Evolutionary conservation across 176 grass and related monocot genomes (phyloP).

Genomic region (Typha latifolia): DNA sequence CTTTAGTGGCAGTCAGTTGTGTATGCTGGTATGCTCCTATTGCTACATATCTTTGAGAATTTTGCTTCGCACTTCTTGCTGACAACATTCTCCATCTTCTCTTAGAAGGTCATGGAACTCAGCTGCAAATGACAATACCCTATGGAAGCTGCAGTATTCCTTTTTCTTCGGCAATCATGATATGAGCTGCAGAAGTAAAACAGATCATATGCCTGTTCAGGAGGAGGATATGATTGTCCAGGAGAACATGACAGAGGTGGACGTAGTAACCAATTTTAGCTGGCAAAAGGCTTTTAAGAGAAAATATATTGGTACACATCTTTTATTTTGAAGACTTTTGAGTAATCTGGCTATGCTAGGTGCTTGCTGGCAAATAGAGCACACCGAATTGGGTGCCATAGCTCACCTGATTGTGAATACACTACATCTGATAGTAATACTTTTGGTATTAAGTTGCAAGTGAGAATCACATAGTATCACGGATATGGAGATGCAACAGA

Average conservation of each 20-base stretch:
- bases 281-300: conserved; percentile 47
- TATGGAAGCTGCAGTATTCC: conserved; percentile 63
- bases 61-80: conserved; percentile 6
- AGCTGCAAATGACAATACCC: conserved; percentile 51
- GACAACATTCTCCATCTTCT: conserved; percentile 4
- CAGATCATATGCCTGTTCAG: background rate
- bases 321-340: background rate
- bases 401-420: no score
- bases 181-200: background rate
- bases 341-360: background rate
- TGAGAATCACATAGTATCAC: no score
- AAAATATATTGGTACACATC: conserved; percentile 25
- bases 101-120: conserved; percentile 79
- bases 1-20: conserved; percentile 49
- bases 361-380: background rate
- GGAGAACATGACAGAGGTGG: conserved; percentile 2
- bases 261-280: conserved; percentile 17
- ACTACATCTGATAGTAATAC: no score
- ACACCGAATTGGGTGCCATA: background rate
- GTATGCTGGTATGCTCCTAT: conserved; percentile 63
- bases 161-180: conserved; percentile 36
- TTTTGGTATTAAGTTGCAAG: no score
- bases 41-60: background rate
- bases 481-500: no score
- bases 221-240: background rate